Base-by-base conservation (phyloP, 768 basidiomycete species). In the Tylopilus subfusipes region DNA sequence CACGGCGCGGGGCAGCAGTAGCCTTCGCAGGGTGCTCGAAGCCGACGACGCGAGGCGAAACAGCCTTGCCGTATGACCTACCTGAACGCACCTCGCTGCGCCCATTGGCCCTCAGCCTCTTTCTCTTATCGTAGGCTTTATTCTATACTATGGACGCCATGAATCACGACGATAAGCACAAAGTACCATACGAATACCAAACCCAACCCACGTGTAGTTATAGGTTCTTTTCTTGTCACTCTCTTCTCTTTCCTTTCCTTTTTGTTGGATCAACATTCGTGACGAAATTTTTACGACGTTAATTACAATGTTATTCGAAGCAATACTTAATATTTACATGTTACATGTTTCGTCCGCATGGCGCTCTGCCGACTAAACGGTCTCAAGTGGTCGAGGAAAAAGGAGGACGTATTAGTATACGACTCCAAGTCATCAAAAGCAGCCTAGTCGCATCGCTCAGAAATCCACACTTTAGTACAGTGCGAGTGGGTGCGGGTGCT, bases 1-100 rank as follows among this genome's bases (percentile, higher is more conserved):
- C 10, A 34, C 60, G 5, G 38, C 60, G 29, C 57, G 52, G 34
- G 60, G 61, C 38, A 67, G 60, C 40, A 63, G 52, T 25, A 64
- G 66, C 29, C 65, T 73, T 48, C 70, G 64, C 61, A 68, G 56
- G 64, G 69, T 61, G 24, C 54, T 72, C 61, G 78, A 73, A 64
- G 73, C 65, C 57, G 79, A 76, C 58, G 84, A 86, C 53, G 73
- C 75, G 42, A 76, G 86, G 63, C 73, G 86, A 55, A 86, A 88
- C 65, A 87, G 85, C 66, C 77, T 88, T 75, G 82, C 80, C 25
- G 77, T 85, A 47, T 88, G 67, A 78, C 64, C n/a, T 38, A 29
- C 52, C 68, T 54, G 63, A 63, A 39, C 54, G 64, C 53, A 50
- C 48, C 34, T n/a, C 38, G 38, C 38, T 38, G 34, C 16, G 18